Base-by-base conservation (phyloP, 2,329 filamentous ascomycete species). In the Sporothrix curviconia region DNA sequence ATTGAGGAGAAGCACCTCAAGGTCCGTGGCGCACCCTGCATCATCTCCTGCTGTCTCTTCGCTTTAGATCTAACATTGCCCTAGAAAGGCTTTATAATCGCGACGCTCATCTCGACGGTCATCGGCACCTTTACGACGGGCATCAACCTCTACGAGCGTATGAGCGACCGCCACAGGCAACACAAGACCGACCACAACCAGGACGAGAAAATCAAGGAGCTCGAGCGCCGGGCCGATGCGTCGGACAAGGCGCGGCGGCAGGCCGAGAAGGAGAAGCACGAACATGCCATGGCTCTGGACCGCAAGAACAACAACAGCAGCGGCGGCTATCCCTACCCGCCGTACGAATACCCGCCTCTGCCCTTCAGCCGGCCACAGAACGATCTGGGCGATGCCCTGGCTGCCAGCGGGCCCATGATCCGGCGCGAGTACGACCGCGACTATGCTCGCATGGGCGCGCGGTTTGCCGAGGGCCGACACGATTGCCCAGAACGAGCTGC, bases 81-180 rank as follows among this genome's bases (percentile, higher is more conserved):
- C 12, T 34, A 72, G 69, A 69, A 72, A 67, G 68, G 68, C 5
- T 73, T 72, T 60, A 70, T 72, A 36, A 64, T 73, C 28, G 71
- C 71, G n/a, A 72, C 70, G 2, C 68, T 73, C 22, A 68, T 69
- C 46, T 72, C 71, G 12, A 73, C 71, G 7, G 65, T 73, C 14
- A 66, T 71, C 53, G 69, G 71, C 44, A 72, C 71, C 2, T 72
- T 73, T 58, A 69, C 65, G 22, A 69, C 69, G 0, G 68, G 69
- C 36, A 68, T 72, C 30, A 69, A 68, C 49, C 66, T 73, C 9
- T 73, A 70, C 63, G 71, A 73, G 44, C 67, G 69, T 15, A 53
- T 73, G 17, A 59, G 59, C 40, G 70, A 72, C 25, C 67, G 66
- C 46, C 64, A 66, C 14, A 61, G 62, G 32, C 70, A 72, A 54